Evolutionary conservation across 305 asterid species (phyloP).

Genomic region (Ilex paraguariensis): DNA sequence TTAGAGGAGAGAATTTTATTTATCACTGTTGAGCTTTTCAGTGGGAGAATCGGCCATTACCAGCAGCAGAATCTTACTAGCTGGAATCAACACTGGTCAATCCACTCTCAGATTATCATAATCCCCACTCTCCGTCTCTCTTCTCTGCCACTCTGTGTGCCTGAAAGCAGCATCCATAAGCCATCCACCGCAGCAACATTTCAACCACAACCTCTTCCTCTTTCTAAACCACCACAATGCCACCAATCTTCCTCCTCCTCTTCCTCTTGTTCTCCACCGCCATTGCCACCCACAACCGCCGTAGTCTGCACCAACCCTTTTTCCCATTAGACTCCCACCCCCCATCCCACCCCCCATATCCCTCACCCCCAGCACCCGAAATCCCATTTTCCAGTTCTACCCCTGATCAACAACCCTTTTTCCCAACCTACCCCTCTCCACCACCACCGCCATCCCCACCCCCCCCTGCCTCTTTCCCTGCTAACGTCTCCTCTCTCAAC

Average conservation of each 20-base stretch:
- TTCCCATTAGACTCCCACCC: slow-evolving; percentile 6
- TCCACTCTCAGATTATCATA: no score
- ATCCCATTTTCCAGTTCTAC: slow-evolving; percentile 15
- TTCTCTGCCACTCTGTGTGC: no score
- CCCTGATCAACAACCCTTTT: slow-evolving; percentile 18
- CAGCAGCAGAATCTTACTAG: no score
- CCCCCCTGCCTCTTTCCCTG: slow-evolving; percentile 21
- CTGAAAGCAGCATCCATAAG: no score
- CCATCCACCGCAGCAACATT: no score
- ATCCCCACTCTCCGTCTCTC: no score
- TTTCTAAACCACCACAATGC: background rate
- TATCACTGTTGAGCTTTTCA: no score
- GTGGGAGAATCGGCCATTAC: no score
- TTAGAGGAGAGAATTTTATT: no score
- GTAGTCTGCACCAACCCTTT: slow-evolving; percentile 21
- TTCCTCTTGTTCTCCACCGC: slow-evolving; percentile 14
- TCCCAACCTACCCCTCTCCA: slow-evolving; percentile 17
- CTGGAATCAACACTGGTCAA: no score
- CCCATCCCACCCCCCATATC: slow-evolving; percentile 8
- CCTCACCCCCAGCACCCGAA: slow-evolving; percentile 12
- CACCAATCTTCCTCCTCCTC: slow-evolving; percentile 15
- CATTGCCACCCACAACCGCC: slow-evolving; percentile 20
- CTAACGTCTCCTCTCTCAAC: slow-evolving; percentile 26
- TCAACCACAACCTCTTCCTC: no score
- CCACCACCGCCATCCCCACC: slow-evolving; percentile 19